phyloP scores from a whole-genome alignment of 768 basidiomycete species.

The Naematelia aurantialba region DNA sequence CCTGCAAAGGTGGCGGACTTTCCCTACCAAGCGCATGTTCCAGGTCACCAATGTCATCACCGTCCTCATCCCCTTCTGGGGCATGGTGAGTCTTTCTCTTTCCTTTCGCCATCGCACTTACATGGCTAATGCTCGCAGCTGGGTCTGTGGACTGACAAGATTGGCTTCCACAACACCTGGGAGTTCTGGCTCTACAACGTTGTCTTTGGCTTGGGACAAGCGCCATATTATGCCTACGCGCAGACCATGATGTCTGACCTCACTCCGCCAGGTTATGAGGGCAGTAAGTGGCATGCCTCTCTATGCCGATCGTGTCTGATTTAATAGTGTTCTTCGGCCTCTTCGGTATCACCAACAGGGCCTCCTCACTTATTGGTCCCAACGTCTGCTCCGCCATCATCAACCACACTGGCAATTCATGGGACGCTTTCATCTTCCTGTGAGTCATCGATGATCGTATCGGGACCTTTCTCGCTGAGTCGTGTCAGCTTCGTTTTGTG shows the following conservation, averaged over 20 bases:
- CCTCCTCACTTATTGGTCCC: slow-evolving; percentile 81
- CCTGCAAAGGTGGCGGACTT: slow-evolving; percentile 69
- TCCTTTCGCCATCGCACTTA: slow-evolving; percentile 52
- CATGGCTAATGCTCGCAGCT: slow-evolving; percentile 53
- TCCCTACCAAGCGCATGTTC: slow-evolving; percentile 51
- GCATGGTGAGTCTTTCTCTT: slow-evolving; percentile 6
- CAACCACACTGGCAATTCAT: slow-evolving; percentile 64
- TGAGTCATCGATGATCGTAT: not conserved
- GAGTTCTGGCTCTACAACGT: slow-evolving; percentile 64
- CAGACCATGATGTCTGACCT: slow-evolving; percentile 81
- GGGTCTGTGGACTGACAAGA: slow-evolving; percentile 70
- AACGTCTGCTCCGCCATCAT: slow-evolving; percentile 83
- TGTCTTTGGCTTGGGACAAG: slow-evolving; percentile 70
- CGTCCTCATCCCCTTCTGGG: slow-evolving; percentile 70
- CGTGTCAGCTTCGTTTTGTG: slow-evolving; percentile 61
- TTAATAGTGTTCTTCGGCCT: slow-evolving; percentile 65
- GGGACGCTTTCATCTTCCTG: slow-evolving; percentile 80
- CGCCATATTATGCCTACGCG: slow-evolving; percentile 74
- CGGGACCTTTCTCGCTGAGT: not conserved
- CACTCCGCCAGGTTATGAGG: slow-evolving; percentile 64
- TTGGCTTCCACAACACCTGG: slow-evolving; percentile 82
- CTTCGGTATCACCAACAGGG: slow-evolving; percentile 72
- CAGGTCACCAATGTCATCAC: slow-evolving; percentile 71
- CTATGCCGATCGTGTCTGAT: not conserved
- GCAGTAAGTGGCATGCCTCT: slow-evolving; percentile 34